Evolutionary conservation across 2,329 filamentous ascomycete species (phyloP).

Genomic region (Neodidymelliopsis sp.): DNA sequence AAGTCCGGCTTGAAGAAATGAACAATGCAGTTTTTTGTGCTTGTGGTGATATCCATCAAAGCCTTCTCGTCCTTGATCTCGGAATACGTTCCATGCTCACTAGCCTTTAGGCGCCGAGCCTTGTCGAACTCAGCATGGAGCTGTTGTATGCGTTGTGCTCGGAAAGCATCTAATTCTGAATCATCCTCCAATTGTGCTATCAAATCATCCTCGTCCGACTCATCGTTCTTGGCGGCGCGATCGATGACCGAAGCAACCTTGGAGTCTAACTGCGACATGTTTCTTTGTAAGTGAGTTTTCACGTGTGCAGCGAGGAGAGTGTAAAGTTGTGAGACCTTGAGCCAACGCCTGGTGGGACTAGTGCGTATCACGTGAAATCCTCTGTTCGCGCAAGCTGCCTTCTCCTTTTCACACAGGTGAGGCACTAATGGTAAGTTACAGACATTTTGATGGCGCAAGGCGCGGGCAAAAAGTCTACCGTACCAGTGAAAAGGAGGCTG

Average conservation of each 20-base stretch:
- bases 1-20: conserved; percentile 73
- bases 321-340: conserved; percentile 16
- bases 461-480: conserved; percentile 6
- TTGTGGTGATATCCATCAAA: conserved; percentile 67
- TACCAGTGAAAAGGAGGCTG: conserved; percentile 13
- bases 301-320: conserved; percentile 29
- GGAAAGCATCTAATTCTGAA: conserved; percentile 61
- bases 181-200: conserved; percentile 67
- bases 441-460: not conserved
- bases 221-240: conserved; percentile 48
- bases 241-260: conserved; percentile 61
- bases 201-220: conserved; percentile 66
- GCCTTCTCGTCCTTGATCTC: conserved; percentile 66
- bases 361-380: conserved; percentile 17
- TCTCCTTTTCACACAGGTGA: too few relatives aligned
- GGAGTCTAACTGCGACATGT: conserved; percentile 58
- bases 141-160: conserved; percentile 65
- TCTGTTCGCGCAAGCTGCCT: not conserved
- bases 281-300: conserved; percentile 12
- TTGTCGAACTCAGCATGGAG: conserved; percentile 63
- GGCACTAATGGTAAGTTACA: too few relatives aligned
- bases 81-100: conserved; percentile 61
- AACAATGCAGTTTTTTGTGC: conserved; percentile 64
- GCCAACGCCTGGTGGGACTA: conserved; percentile 9
- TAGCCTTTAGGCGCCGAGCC: conserved; percentile 59